Evolutionary conservation across 768 basidiomycete genomes (phyloP), one percentile per base, ranked within the genome.

Genomic region (Boletus tomentosulus): DNA sequence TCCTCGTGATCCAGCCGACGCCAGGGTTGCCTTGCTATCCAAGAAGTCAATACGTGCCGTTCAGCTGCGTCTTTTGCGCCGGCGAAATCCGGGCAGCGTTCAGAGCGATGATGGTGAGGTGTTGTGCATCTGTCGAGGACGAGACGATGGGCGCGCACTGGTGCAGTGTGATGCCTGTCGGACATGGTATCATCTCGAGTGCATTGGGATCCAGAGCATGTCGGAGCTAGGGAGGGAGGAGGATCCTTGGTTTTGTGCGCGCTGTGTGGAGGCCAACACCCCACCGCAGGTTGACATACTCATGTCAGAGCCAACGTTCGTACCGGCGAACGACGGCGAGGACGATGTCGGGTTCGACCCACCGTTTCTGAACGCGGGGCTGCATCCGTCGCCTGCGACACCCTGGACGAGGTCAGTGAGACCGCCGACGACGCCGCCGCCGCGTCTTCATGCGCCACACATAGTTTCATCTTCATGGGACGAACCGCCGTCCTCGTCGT

Each of bases 161-260:
- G 91, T 92, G 31, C 90, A 91, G 62, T 93, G 90, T 59, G 89
- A 92, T 61, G 76, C 77, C 4, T 93, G 90, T 66, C 75, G 81
- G 64, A 84, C 76, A 15, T 93, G 90, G 90, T 92, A 87, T 64
- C 90, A 93, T 69, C 76, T 90, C 31, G 71, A 81, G 42, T 93
- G 90, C 68, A 84, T 92, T 35, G 89, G 88, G 48, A 86, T 92
- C 60, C 71, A 70, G 48, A 77, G 75, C 59, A 77, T 82, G 33
- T 69, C 77, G 11, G 83, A 89, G 48, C 74, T 92, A 15, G 90
- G 88, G 7, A 78, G 70, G 46, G 87, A 89, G 63, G 87, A 90
- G 60, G 88, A 90, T 60, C 82, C 82, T 1, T 93, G 90, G 89
- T 92, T 78, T 67, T 70, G 68, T 87, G 89, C 68, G 67, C 73